phyloP scores from a whole-genome alignment of 2,329 filamentous ascomycete species.

The Teratosphaeria zuluensis region DNA sequence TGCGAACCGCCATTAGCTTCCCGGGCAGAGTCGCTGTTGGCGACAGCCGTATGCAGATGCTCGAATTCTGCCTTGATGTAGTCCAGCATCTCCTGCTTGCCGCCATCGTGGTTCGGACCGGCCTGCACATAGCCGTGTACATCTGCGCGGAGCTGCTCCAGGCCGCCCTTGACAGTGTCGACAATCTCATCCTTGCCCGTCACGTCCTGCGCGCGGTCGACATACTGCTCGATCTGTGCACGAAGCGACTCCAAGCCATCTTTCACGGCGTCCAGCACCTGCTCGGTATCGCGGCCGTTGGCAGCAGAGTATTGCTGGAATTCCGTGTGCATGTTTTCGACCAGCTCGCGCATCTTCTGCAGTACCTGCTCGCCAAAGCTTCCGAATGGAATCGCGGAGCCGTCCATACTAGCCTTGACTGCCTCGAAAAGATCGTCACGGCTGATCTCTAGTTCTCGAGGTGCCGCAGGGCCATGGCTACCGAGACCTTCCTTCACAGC shows the following conservation, averaged over 20 bases:
- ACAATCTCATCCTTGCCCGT: conserved; percentile 70
- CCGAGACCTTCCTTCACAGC: conserved; percentile 51
- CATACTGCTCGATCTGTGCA: conserved; percentile 69
- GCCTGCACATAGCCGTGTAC: conserved; percentile 44
- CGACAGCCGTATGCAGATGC: conserved; percentile 49
- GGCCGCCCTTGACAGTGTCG: conserved; percentile 53
- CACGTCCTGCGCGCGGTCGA: conserved; percentile 60
- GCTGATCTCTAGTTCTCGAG: conserved; percentile 37
- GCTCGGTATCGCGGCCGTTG: conserved; percentile 73
- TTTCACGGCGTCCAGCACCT: conserved; percentile 77
- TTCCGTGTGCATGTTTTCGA: conserved; percentile 53
- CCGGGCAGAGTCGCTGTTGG: conserved; percentile 27
- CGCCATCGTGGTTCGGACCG: conserved; percentile 33
- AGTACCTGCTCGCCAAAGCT: conserved; percentile 51
- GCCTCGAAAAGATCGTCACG: conserved; percentile 48
- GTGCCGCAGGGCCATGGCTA: conserved; percentile 32
- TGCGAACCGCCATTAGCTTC: conserved; percentile 12
- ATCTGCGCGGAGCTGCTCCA: conserved; percentile 55
- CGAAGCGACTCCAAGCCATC: conserved; percentile 77
- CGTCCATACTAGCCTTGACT: conserved; percentile 47
- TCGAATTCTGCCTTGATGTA: conserved; percentile 51
- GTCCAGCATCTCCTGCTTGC: conserved; percentile 37
- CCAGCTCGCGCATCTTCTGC: conserved; percentile 47
- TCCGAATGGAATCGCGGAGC: conserved; percentile 42
- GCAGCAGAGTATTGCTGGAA: conserved; percentile 72